Percentiles rank a stretch among this genome's conserved stretches.
Conservation (phyloP, 75 land plant genomes). For the Pinus albicaulis region DNA sequence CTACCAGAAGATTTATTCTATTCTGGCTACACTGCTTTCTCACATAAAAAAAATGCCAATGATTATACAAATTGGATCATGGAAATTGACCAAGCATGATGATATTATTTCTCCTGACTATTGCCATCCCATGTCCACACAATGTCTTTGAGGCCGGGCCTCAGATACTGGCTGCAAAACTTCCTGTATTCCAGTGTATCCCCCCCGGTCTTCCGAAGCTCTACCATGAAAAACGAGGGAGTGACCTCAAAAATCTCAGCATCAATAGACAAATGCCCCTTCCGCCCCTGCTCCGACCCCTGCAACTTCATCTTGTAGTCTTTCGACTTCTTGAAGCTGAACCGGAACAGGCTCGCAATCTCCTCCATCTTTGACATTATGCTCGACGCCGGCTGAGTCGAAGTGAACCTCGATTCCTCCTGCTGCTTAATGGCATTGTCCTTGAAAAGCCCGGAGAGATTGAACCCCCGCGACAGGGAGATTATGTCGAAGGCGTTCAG, state of each 20-base stretch:
- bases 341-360: slow-evolving; percentile 17
- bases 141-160: slow-evolving; percentile 33
- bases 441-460: slow-evolving; percentile 1
- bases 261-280: too few species aligned
- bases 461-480: slow-evolving; percentile 27
- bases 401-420: background rate
- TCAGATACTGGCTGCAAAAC: slow-evolving; percentile 15
- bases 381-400: slow-evolving; percentile 17
- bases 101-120: background rate
- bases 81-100: too few species aligned
- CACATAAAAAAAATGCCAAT: too few species aligned
- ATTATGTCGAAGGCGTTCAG: slow-evolving; percentile 41
- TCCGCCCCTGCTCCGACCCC: too few species aligned
- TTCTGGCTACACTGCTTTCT: too few species aligned
- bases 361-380: slow-evolving; percentile 33
- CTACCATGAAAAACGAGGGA: slow-evolving; percentile 33
- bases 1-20: too few species aligned
- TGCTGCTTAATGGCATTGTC: slow-evolving; percentile 7
- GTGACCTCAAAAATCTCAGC: too few species aligned
- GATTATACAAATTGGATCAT: too few species aligned
- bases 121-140: slow-evolving; percentile 31
- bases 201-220: slow-evolving; percentile 21
- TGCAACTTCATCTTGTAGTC: too few species aligned
- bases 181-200: slow-evolving; percentile 16
- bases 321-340: background rate